Evolutionary conservation across 148 eudicot genomes (phyloP).

Genomic region (Rheum nobile): DNA sequence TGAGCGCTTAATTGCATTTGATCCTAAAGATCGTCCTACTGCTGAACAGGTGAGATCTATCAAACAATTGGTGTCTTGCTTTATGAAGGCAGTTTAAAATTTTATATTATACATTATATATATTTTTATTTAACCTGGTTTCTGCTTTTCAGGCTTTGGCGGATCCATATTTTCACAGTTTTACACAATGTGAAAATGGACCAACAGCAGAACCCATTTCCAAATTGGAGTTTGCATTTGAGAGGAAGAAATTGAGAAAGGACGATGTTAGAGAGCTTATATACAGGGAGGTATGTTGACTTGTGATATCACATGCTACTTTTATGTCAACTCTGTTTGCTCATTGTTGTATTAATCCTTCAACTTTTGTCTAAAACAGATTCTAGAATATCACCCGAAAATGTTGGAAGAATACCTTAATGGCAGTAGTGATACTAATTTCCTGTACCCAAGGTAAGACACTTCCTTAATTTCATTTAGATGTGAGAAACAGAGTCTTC

Average conservation of each 20-base stretch:
- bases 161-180: conserved; percentile 38
- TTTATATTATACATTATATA: background rate
- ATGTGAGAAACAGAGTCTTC: background rate
- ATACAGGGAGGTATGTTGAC: conserved; percentile 17
- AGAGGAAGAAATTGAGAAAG: conserved; percentile 35
- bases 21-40: conserved; percentile 78
- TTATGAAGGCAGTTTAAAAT: background rate
- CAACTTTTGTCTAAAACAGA: conserved; percentile 21
- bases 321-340: background rate
- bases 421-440: conserved; percentile 59
- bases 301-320: background rate
- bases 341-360: background rate
- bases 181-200: conserved; percentile 38
- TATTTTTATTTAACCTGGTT: background rate
- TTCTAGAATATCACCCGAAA: conserved; percentile 69
- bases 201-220: conserved; percentile 36
- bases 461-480: background rate
- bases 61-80: background rate
- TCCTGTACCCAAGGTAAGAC: conserved; percentile 66
- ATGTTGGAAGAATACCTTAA: conserved; percentile 55
- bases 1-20: conserved; percentile 89
- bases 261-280: conserved; percentile 45
- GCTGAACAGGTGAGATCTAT: conserved; percentile 57
- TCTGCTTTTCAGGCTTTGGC: conserved; percentile 23
- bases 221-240: conserved; percentile 46